These are phyloP conservation scores for Kodamaea derodonti DNA, from an alignment of 1,139 yeast genomes.

Conservation along the genomic window DNA sequence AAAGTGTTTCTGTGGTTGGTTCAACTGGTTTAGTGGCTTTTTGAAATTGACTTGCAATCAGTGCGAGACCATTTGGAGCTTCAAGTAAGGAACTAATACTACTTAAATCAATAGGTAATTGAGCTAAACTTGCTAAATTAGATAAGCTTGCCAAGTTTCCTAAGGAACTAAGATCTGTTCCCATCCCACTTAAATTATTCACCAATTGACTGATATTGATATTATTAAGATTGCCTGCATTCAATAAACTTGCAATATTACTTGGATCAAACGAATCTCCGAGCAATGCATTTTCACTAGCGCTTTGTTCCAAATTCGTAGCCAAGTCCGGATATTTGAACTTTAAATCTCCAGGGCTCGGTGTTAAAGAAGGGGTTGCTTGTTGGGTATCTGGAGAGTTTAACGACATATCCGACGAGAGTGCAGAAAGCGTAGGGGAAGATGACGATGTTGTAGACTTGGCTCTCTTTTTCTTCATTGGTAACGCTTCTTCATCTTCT, in stretches of 20 bases:
- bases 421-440: constrained; percentile 4
- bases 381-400: constrained; percentile 10
- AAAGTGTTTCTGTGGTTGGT: neutral
- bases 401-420: constrained; percentile 1
- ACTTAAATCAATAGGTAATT: constrained; percentile 40
- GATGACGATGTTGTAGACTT: constrained; percentile 1
- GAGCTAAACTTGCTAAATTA: constrained; percentile 43
- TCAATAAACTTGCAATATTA: constrained; percentile 16
- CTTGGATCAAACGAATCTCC: neutral
- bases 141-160: constrained; percentile 41
- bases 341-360: constrained; percentile 5
- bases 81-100: constrained; percentile 30
- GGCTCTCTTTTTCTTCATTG: constrained; percentile 8
- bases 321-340: neutral
- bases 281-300: neutral
- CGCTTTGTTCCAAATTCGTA: neutral
- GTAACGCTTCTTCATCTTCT: constrained; percentile 4
- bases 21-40: neutral
- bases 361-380: constrained; percentile 13
- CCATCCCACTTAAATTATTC: constrained; percentile 36
- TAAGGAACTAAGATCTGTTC: constrained; percentile 31
- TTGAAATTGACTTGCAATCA: constrained; percentile 5
- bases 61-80: constrained; percentile 3
- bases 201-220: constrained; percentile 44
- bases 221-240: constrained; percentile 45